Base-by-base conservation (phyloP, 108 stramenopile genomes). In the Cyclotella baltica region DNA sequence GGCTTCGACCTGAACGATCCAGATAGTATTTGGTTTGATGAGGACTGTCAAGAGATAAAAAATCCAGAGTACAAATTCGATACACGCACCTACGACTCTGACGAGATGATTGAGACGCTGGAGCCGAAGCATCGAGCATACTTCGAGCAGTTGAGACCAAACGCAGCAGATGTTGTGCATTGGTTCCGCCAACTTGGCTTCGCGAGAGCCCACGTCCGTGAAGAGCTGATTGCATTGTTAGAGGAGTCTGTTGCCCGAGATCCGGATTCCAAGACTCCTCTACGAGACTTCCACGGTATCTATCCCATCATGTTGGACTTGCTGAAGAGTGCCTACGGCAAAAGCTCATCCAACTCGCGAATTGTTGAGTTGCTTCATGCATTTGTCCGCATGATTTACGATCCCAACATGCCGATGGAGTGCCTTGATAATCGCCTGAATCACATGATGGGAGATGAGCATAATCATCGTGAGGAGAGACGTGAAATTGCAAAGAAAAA, bases 291-390 rank as follows among this genome's bases (percentile, higher is more conserved):
- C 67, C 3, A 47, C 19, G 22, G 11, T 5, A 22, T 5, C 2
- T 68, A 48, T 48, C 67, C 67, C 19, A 28, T 68, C 51, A 50
- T 68, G 19, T 68, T 23, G 22, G 67, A 52, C 11, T 4, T 47
- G 6, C 51, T 68, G 30, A 2, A 2, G 5, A 46, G 43, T 48
- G 29, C 48, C 2, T 68, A 50, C 23, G 1, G 31, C 1, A 31
- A 22, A n/a, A 50, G 47, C 23, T 3, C 67, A 19, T 68, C 67
- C 3, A 52, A 50, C 30, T 68, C 67, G 22, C 25, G 67, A 6
- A 68, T 68, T 11, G 67, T 51, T 18, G 67, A 68, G 46, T 46
- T 52, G 67, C 30, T 52, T 8, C 67, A 68, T 52, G 37, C 50
- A 3, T 52, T 68, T 52, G 51, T 48, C 4, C 25, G 67, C 10